Base-by-base conservation (phyloP, 768 basidiomycete genomes). In the Agaricus bisporus region DNA sequence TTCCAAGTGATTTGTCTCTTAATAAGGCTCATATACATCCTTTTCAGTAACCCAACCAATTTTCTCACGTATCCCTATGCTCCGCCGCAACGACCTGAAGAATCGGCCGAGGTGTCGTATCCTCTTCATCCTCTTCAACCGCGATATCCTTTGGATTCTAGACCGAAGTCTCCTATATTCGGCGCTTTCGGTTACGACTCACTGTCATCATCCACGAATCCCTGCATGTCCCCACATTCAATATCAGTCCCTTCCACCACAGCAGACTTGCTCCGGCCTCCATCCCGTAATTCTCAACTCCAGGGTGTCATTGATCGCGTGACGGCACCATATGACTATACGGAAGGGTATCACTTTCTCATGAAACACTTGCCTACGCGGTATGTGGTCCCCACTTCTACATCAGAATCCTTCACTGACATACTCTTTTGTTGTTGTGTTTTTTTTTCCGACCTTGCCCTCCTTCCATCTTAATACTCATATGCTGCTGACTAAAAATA, bases 271-370 rank as follows among this genome's bases (percentile, higher is more conserved):
- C 56, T 63, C 15, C 57, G 62, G 20, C 63, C 60, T 5, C 62
- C 64, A 29, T 63, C 70, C 10, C 59, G 63, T 50, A 62, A 65
- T 28, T 74, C 73, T 4, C 69, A 74, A 58, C 62, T 80, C 55
- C 77, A 84, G 73, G 71, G 78, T 72, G 70, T 89, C 74, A 71
- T 77, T 73, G 75, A 82, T 70, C 66, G 83, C 79, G 76, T 85
- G 42, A 81, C 83, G 14, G 76, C 80, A 63, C 88, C 92, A 4
- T 95, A 93, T 64, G 93, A 95, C 66, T 97, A 98, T 63, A 95
- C 92, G 14, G 88, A 97, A 73, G 93, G 93, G 18, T 98, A 98
- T 65, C 95, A 97, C 67, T 91, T 89, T 66, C 75, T 98, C 60
- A 98, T 98, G 92, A 90, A 92, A 71, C 89, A 93, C 69, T 75